Percentiles rank a stretch among this genome's conserved stretches.
phyloP scores from a whole-genome alignment of 1,284 basidiomycete genomes.

The Anthracocystis setariae region DNA sequence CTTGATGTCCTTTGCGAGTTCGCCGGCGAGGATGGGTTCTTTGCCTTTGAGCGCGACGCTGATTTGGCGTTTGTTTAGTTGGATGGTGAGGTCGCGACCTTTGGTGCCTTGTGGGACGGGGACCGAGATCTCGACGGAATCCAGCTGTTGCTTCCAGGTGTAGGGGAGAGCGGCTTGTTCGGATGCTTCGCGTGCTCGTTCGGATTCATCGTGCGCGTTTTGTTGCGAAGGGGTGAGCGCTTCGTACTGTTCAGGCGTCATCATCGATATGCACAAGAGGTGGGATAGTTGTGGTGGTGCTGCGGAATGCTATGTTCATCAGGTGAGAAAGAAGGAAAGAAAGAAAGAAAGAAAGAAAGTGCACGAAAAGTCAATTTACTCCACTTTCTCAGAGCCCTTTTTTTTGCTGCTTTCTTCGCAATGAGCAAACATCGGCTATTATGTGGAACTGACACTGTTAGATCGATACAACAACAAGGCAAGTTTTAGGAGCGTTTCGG shows the following conservation, averaged over 20 bases:
- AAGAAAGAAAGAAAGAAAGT: too few relatives aligned
- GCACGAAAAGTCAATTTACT: neutral
- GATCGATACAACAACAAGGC: too few relatives aligned
- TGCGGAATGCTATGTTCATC: neutral
- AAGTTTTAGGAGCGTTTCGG: constrained; percentile 17
- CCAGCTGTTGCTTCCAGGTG: constrained; percentile 88
- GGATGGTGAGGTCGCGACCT: constrained; percentile 79
- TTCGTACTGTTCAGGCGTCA: constrained; percentile 78
- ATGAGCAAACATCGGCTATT: neutral
- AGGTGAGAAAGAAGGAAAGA: too few relatives aligned
- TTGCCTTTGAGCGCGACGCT: constrained; percentile 85
- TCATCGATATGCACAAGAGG: constrained; percentile 52
- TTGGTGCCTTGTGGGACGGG: constrained; percentile 88
- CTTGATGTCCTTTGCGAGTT: constrained; percentile 91
- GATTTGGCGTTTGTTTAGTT: constrained; percentile 82
- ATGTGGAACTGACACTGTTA: too few relatives aligned
- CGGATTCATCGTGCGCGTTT: constrained; percentile 76
- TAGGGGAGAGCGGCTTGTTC: constrained; percentile 93
- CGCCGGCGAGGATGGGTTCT: constrained; percentile 80
- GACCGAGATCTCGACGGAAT: constrained; percentile 83
- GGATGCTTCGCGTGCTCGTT: constrained; percentile 76
- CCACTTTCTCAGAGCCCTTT: constrained; percentile 12
- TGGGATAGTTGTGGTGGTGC: neutral
- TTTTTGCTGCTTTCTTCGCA: constrained; percentile 13
- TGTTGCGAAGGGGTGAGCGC: constrained; percentile 81